A percentile compares a stretch with the other conserved stretches of the same genome.
phyloP scores from a whole-genome alignment of 2,329 filamentous ascomycete species.

The Alternaria novae-zelandiae region DNA sequence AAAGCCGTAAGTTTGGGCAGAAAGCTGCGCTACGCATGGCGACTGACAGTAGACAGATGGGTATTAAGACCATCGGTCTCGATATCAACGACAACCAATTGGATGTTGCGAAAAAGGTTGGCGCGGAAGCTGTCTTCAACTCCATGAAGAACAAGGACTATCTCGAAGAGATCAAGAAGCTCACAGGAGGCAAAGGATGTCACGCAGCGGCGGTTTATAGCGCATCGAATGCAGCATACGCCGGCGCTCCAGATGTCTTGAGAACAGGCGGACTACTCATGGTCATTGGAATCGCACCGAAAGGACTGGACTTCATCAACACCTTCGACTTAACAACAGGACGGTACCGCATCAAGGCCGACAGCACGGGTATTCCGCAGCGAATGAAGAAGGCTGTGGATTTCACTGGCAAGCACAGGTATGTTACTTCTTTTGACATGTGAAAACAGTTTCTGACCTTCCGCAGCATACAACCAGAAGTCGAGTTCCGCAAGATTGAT shows the following conservation, averaged over 20 bases:
- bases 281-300: slow-evolving; percentile 52
- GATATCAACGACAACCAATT: slow-evolving; percentile 55
- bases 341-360: slow-evolving; percentile 51
- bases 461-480: slow-evolving; percentile 47
- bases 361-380: slow-evolving; percentile 53
- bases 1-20: slow-evolving; percentile 41
- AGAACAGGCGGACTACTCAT: slow-evolving; percentile 51
- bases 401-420: slow-evolving; percentile 51
- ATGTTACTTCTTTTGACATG: background rate
- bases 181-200: slow-evolving; percentile 49
- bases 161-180: slow-evolving; percentile 49
- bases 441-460: slow-evolving; percentile 2
- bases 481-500: slow-evolving; percentile 50
- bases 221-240: slow-evolving; percentile 48
- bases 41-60: slow-evolving; percentile 38
- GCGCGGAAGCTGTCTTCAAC: slow-evolving; percentile 54
- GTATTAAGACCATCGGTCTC: slow-evolving; percentile 52
- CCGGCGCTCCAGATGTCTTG: slow-evolving; percentile 46
- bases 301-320: slow-evolving; percentile 46
- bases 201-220: slow-evolving; percentile 54
- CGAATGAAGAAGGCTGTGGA: slow-evolving; percentile 54
- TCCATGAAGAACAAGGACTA: slow-evolving; percentile 50
- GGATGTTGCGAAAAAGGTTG: slow-evolving; percentile 47
- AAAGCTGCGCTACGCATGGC: background rate
- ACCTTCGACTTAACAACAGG: slow-evolving; percentile 52